Percentiles rank a stretch among this genome's conserved stretches.
These are phyloP conservation scores for Actinidia arguta DNA, from an alignment of 179 eudicot species.

Conservation along the genomic window DNA sequence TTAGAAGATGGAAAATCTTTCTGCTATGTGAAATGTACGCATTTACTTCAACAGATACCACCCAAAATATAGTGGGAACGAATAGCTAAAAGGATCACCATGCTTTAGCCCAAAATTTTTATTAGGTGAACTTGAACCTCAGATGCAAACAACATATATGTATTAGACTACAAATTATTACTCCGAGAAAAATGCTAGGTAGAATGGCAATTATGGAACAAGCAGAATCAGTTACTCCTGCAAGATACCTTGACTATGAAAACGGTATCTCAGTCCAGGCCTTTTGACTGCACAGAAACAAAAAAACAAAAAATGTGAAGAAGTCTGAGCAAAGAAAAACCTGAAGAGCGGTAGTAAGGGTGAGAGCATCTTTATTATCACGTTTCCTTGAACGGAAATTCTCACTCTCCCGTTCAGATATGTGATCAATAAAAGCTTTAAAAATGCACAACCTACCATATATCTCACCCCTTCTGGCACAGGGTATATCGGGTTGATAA, in stretches of 20 bases:
- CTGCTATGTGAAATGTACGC: not conserved
- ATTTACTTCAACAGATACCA: not conserved
- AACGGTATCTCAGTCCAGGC: slow-evolving; percentile 96
- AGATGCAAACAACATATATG: not conserved
- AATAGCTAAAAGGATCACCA: not conserved
- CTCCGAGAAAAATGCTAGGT: not conserved
- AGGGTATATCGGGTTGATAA: slow-evolving; percentile 48
- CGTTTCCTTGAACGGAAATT: slow-evolving; percentile 77
- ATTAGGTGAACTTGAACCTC: not conserved
- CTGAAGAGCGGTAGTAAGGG: slow-evolving; percentile 96
- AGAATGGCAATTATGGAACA: not conserved
- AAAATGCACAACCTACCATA: slow-evolving; percentile 43
- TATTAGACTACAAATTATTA: not conserved
- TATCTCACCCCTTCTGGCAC: slow-evolving; percentile 38
- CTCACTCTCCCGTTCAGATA: slow-evolving; percentile 84
- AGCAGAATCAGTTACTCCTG: not conserved
- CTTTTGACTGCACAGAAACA: slow-evolving; percentile 78
- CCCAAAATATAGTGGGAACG: not conserved
- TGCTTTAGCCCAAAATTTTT: not conserved
- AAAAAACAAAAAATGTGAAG: not conserved
- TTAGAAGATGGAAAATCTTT: not conserved
- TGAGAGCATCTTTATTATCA: slow-evolving; percentile 83
- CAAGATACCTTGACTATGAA: slow-evolving; percentile 87
- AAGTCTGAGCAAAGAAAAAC: slow-evolving; percentile 38
- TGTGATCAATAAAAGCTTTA: slow-evolving; percentile 72